Percentiles rank a stretch among this genome's conserved stretches.
phyloP scores from a whole-genome alignment of 2,329 filamentous ascomycete species.

The Curvularia hawaiiensis region DNA sequence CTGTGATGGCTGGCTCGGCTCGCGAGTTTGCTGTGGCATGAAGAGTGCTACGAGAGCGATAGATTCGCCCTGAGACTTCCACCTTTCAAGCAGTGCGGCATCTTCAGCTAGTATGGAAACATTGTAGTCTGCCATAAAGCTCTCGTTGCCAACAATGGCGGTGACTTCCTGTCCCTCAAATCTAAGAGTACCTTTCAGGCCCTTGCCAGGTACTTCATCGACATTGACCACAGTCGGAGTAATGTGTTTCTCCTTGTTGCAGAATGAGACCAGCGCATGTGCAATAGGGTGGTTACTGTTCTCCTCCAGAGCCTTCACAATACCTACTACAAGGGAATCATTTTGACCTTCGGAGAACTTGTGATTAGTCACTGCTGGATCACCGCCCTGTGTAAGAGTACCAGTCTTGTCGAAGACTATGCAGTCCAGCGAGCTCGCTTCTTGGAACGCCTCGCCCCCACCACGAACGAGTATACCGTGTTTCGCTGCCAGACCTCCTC shows the following conservation, averaged over 20 bases:
- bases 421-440: slow-evolving; percentile 76
- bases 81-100: slow-evolving; percentile 36
- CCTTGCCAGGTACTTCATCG: slow-evolving; percentile 73
- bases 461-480: slow-evolving; percentile 83
- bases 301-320: slow-evolving; percentile 68
- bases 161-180: slow-evolving; percentile 33
- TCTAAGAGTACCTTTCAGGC: slow-evolving; percentile 65
- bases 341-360: slow-evolving; percentile 45
- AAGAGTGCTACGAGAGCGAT: slow-evolving; percentile 48
- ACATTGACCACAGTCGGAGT: slow-evolving; percentile 46
- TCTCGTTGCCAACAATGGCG: slow-evolving; percentile 74
- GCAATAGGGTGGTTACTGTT: slow-evolving; percentile 78
- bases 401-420: slow-evolving; percentile 91
- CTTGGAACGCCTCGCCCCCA: slow-evolving; percentile 84
- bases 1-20: neutral
- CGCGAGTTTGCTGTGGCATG: neutral
- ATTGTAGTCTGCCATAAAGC: slow-evolving; percentile 60
- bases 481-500: slow-evolving; percentile 77
- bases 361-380: slow-evolving; percentile 69
- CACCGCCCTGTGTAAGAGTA: slow-evolving; percentile 74
- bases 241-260: slow-evolving; percentile 41
- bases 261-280: slow-evolving; percentile 70
- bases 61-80: slow-evolving; percentile 51
- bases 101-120: slow-evolving; percentile 36
- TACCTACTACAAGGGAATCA: slow-evolving; percentile 53